These are phyloP conservation scores for Coemansia biformis DNA, from an alignment of 192 early-diverging fungal genomes.

Conservation along the genomic window DNA sequence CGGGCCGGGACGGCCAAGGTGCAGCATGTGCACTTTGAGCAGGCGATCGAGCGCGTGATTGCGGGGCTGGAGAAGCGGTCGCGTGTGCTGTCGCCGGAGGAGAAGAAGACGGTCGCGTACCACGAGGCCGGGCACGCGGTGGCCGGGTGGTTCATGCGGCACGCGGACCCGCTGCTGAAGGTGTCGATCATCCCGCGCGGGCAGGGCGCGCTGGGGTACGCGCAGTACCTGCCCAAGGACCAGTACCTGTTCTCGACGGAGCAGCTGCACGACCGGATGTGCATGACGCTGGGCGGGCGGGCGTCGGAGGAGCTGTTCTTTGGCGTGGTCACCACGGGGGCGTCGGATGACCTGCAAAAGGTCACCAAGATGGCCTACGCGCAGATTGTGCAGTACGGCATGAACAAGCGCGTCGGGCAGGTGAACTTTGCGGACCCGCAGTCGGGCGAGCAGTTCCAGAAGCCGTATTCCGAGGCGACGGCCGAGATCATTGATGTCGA, in stretches of 20 bases:
- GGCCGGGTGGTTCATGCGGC: conserved; percentile 94
- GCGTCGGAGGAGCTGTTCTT: conserved; percentile 93
- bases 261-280: conserved; percentile 88
- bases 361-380: conserved; percentile 97
- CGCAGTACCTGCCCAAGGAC: conserved; percentile 98
- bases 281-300: conserved; percentile 82
- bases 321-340: conserved; percentile 89
- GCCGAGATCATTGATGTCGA: conserved; percentile 92
- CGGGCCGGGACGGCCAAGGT: conserved; percentile 75
- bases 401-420: conserved; percentile 84
- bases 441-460: conserved; percentile 74
- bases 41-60: conserved; percentile 97
- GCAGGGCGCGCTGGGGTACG: conserved; percentile 92
- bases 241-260: conserved; percentile 90
- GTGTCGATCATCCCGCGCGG: conserved; percentile 99
- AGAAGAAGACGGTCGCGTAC: conserved; percentile 99
- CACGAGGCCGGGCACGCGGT: conserved; percentile 99
- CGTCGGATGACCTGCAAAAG: conserved; percentile 95
- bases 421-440: conserved; percentile 72
- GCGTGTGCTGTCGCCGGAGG: conserved; percentile 86
- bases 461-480: conserved; percentile 95
- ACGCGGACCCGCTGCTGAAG: conserved; percentile 94
- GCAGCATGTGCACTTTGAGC: conserved; percentile 86
- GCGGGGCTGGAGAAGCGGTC: conserved; percentile 98
- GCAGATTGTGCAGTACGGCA: conserved; percentile 90